These are phyloP conservation scores for Pneumocystis jirovecii DNA, from an alignment of 1,139 yeast species.

Conservation along the genomic window DNA sequence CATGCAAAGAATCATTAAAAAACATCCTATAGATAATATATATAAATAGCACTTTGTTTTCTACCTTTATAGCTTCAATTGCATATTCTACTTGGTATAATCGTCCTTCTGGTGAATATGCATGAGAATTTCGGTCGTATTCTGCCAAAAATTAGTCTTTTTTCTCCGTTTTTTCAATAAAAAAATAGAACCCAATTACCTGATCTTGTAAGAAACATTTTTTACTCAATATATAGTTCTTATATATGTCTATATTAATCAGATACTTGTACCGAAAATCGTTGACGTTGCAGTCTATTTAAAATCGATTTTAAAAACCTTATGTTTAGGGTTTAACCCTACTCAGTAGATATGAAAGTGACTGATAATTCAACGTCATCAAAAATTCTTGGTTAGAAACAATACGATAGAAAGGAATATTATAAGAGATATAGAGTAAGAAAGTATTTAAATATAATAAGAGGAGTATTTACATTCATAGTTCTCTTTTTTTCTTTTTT, in stretches of 20 bases:
- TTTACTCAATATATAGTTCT: not conserved
- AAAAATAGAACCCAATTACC: not conserved
- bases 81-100: constrained; percentile 97
- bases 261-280: not conserved
- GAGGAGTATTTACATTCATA: not conserved
- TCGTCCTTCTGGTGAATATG: constrained; percentile 98
- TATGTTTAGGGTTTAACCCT: not conserved
- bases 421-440: too few species aligned
- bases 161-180: not conserved
- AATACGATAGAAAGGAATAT: too few species aligned
- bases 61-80: constrained; percentile 80
- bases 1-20: not conserved
- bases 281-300: not conserved
- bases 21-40: not conserved
- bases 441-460: too few species aligned
- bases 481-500: not conserved
- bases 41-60: not conserved
- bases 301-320: not conserved
- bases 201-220: constrained; percentile 92
- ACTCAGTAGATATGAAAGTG: not conserved
- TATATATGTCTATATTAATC: not conserved
- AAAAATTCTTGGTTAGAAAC: too few species aligned
- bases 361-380: not conserved
- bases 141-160: constrained; percentile 27
- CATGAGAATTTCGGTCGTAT: constrained; percentile 96